phyloP scores from a whole-genome alignment of 495 filamentous ascomycete species.

The Podospora bellae-mahoneyi region DNA sequence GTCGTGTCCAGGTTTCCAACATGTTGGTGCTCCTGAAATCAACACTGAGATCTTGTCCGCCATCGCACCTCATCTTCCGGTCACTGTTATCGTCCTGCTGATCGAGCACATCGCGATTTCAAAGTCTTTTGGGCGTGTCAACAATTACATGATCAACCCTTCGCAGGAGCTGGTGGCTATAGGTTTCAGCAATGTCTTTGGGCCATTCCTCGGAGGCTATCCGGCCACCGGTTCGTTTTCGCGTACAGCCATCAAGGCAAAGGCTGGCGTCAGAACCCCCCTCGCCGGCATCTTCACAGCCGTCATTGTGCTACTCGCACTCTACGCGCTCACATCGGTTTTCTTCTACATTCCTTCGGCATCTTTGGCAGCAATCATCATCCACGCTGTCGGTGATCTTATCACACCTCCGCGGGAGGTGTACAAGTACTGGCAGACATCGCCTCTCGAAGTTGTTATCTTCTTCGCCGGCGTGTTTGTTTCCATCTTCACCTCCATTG shows the following conservation, averaged over 20 bases:
- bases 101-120: conserved; percentile 56
- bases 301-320: conserved; percentile 49
- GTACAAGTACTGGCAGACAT: conserved; percentile 51
- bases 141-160: conserved; percentile 54
- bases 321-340: conserved; percentile 51
- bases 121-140: conserved; percentile 53
- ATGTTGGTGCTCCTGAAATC: conserved; percentile 37
- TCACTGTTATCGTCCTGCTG: conserved; percentile 47
- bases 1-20: conserved; percentile 39
- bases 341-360: conserved; percentile 52
- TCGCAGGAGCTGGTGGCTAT: conserved; percentile 55
- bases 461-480: conserved; percentile 53
- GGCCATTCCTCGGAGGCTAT: conserved; percentile 52
- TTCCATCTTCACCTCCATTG: conserved; percentile 49
- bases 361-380: conserved; percentile 47
- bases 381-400: conserved; percentile 52
- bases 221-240: conserved; percentile 54
- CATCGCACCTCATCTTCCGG: conserved; percentile 36
- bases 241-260: conserved; percentile 49
- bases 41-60: conserved; percentile 33
- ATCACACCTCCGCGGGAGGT: conserved; percentile 47
- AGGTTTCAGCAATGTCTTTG: conserved; percentile 51
- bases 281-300: conserved; percentile 52
- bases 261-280: conserved; percentile 51
- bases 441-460: conserved; percentile 50